phyloP scores from a whole-genome alignment of 352 stramenopile species.

The Pythium guiyangense region DNA sequence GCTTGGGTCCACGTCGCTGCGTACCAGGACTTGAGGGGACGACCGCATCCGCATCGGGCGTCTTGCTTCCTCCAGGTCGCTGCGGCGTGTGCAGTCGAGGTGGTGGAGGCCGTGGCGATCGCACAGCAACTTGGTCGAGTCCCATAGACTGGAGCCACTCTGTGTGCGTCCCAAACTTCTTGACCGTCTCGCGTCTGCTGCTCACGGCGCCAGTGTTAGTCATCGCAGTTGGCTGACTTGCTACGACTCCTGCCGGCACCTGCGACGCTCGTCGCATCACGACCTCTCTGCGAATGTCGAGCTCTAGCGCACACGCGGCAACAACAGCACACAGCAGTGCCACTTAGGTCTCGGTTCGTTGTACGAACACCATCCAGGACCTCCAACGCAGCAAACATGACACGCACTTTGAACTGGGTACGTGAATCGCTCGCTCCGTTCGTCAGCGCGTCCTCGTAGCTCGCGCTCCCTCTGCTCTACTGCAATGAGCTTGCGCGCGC shows the following conservation, averaged over 20 bases:
- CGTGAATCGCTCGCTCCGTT: neutral
- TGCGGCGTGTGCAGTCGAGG: slow-evolving; percentile 7
- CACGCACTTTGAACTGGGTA: slow-evolving; percentile 13
- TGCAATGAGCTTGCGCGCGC: neutral
- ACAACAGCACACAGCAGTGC: neutral
- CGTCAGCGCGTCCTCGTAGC: neutral
- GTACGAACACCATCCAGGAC: too few species aligned
- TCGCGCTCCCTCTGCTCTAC: neutral
- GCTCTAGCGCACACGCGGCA: neutral
- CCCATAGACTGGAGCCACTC: slow-evolving; percentile 13
- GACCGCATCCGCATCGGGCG: neutral
- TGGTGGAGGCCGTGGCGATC: slow-evolving; percentile 7
- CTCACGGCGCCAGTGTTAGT: too few species aligned
- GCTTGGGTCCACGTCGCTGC: neutral
- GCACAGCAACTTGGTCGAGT: neutral
- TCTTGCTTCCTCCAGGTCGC: neutral
- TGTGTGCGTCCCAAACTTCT: slow-evolving; percentile 10
- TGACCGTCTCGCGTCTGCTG: neutral
- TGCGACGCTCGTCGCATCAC: slow-evolving; percentile 12
- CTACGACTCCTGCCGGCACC: neutral
- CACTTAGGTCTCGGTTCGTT: too few species aligned
- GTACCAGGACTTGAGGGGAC: neutral
- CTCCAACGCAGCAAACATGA: too few species aligned
- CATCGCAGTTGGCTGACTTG: neutral
- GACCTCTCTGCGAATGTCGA: slow-evolving; percentile 13